Base-by-base conservation (phyloP, 495 filamentous ascomycete species). In the Xylaria intraflava region DNA sequence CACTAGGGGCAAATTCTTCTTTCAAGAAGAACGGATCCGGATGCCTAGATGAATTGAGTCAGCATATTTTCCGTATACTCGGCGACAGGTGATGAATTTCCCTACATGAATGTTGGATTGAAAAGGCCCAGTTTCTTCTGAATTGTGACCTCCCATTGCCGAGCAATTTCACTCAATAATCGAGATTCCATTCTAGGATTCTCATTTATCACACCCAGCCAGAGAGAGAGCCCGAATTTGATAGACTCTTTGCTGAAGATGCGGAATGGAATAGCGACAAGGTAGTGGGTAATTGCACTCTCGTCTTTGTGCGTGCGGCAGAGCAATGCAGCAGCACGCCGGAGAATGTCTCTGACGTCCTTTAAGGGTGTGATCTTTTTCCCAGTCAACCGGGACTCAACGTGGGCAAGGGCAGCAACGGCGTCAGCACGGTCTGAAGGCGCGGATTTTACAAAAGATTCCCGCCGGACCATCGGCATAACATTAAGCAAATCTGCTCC, bases 121-220 rank as follows among this genome's bases (percentile, higher is more conserved):
- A 97, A 99, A 24, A 96, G 70, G 14, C 94, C 93, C 40, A 83
- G 78, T 46, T 75, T 78, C 58, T 81, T 85, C 55, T 85, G 78
- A 22, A 95, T 80, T 29, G 83, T 90, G 43, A 74, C 69, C 64
- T 96, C 90, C 89, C 93, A 99, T 44, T 87, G 83, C 60, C 87
- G 83, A 3, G 86, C 85, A 54, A 97, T 84, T 62, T 94, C 88
- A 40, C 80, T 80, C 20, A 97, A 65, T 43, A 99, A 80, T 41
- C 87, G 84, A 1, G 91, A 75, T 64, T 96, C 88, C 70, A 95
- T 82, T 42, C 77, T 78, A 14, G 92, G 90, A 62, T 96, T 97
- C 62, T 97, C 94, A 64, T 97, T 91, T 59, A 97, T 96, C 6
- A 96, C 86, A 24, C 91, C 90, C 39, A 95, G 80, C 94, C 94